These are phyloP conservation scores for Wallacemonas collosoma DNA, from an alignment of 208 protist genomes.

Conservation along the genomic window DNA sequence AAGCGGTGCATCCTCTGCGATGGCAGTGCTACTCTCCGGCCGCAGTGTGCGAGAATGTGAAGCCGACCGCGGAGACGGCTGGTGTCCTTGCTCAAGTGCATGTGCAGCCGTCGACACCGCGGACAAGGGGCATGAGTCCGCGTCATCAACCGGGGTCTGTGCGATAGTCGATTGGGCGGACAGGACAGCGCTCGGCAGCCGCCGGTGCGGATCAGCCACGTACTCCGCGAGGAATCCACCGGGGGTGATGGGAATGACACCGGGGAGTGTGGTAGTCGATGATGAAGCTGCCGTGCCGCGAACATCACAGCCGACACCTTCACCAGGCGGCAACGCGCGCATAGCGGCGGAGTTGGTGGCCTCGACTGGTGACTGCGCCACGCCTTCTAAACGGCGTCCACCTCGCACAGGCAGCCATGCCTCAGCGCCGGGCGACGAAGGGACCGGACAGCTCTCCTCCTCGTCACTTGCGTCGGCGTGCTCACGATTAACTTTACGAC, in stretches of 20 bases:
- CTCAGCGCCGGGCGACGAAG: not conserved
- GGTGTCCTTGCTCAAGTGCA: not conserved
- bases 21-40: not conserved
- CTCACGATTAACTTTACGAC: too few relatives aligned
- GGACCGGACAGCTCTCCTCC: not conserved
- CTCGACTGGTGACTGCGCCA: not conserved
- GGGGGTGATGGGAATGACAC: conserved; percentile 17
- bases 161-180: not conserved
- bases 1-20: not conserved
- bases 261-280: not conserved
- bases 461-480: not conserved
- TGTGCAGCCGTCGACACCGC: too few relatives aligned
- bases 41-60: not conserved
- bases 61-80: not conserved
- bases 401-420: not conserved
- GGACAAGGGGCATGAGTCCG: not conserved
- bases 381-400: not conserved
- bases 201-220: conserved; percentile 16
- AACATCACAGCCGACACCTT: too few relatives aligned
- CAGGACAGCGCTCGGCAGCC: not conserved
- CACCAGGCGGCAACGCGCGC: too few relatives aligned
- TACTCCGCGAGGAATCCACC: conserved; percentile 14
- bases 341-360: too few relatives aligned
- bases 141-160: not conserved
- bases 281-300: not conserved